Percentiles rank a stretch among this genome's conserved stretches.
Evolutionary conservation across 768 basidiomycete species (phyloP).

Genomic region (Tricholoma saponaceum): DNA sequence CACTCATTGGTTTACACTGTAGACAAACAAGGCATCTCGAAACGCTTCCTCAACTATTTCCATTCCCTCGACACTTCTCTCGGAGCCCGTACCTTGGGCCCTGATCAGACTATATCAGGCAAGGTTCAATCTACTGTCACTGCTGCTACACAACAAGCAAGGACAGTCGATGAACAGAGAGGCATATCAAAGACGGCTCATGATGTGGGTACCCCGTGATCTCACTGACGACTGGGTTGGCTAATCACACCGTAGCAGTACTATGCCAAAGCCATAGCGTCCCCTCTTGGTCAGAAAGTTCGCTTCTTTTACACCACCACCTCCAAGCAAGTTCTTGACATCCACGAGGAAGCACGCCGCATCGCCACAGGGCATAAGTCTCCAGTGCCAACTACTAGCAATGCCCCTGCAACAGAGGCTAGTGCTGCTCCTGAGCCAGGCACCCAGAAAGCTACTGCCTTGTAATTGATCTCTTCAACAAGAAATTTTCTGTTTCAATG

Average conservation of each 20-base stretch:
- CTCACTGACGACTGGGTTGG: neutral
- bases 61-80: conserved; percentile 63
- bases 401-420: neutral
- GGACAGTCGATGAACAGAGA: conserved; percentile 76
- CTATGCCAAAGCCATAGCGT: conserved; percentile 71
- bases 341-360: conserved; percentile 89
- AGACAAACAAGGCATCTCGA: conserved; percentile 87
- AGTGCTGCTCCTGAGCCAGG: neutral
- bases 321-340: conserved; percentile 84
- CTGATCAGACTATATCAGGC: conserved; percentile 74
- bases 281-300: conserved; percentile 75
- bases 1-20: neutral
- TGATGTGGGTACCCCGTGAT: conserved; percentile 44
- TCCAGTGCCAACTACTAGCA: neutral
- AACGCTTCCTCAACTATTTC: conserved; percentile 79
- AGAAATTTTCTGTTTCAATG: neutral
- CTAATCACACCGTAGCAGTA: conserved; percentile 45
- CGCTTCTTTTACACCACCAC: conserved; percentile 81
- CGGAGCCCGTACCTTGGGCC: conserved; percentile 70
- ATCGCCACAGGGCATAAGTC: conserved; percentile 49
- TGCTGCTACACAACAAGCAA: conserved; percentile 65
- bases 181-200: conserved; percentile 66
- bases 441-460: neutral
- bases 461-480: too few species aligned
- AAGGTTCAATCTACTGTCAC: conserved; percentile 64